Evolutionary conservation across 805 yeast species (phyloP), one percentile per base, ranked within the genome.

Genomic region (Candida arabinofermentans): DNA sequence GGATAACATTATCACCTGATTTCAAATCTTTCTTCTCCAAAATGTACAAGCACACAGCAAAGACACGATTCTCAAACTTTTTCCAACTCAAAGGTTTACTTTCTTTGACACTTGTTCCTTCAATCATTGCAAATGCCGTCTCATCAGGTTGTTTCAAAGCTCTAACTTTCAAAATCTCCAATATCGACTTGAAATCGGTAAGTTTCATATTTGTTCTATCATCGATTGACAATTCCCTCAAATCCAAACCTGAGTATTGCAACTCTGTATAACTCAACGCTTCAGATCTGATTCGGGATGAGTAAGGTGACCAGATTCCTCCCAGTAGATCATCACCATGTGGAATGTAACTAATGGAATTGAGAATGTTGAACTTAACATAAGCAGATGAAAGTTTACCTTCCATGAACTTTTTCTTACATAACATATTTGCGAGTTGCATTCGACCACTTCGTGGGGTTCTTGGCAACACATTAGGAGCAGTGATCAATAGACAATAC

Each of bases 351-450:
- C 81, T 72, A 8, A 88, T 65, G 0, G 89, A 77, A 37, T 75
- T 74, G 23, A 75, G 67, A 19, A 84, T 71, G 46, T 83, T 82
- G 57, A 89, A 93, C 56, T 86, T 88, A 40, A 89, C 88, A 62
- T 79, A 90, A 22, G 77, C 81, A 0, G 95, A 81, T n/a, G 77
- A 72, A 18, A 93, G 65, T n/a, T 75, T 70, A 2, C 98, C 98
- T 49, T 80, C 84, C 32, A 81, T 69, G 57, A 89, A 89, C 50
- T 78, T 75, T 49, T 81, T 77, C 55, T 82, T 86, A 64, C 86
- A 88, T 54, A 81, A 74, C 84, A 81, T 86, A 52, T 90, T 93
- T 0, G 98, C 98, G 48, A 93, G 84, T 53, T 93, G 98, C 17
- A 87, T 71, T 8, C 96, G 83, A 18, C 96, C 96, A 61, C 86